These are phyloP conservation scores for Crithidia acanthocephali DNA, from an alignment of 208 protist species.

Conservation along the genomic window DNA sequence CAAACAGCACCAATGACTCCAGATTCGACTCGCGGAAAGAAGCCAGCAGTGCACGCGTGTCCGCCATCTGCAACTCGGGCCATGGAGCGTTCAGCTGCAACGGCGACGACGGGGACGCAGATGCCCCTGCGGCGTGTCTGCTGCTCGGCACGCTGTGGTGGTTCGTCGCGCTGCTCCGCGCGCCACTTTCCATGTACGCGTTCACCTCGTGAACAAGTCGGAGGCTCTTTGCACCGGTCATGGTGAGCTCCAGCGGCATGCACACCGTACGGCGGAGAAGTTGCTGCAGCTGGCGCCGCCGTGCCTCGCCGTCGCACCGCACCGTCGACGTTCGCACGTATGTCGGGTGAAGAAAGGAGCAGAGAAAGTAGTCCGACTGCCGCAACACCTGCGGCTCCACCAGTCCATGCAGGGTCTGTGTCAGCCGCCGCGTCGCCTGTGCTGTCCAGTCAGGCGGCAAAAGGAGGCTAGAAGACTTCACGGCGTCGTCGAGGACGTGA, in stretches of 20 bases:
- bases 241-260: conserved; percentile 76
- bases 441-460: conserved; percentile 36
- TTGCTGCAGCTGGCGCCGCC: conserved; percentile 5
- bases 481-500: conserved; percentile 14
- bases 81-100: conserved; percentile 21
- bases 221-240: conserved; percentile 53
- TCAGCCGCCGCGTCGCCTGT: conserved; percentile 30
- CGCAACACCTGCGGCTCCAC: conserved; percentile 35
- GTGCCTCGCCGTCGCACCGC: conserved; percentile 2
- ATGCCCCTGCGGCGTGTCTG: not conserved
- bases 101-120: not conserved
- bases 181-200: conserved; percentile 2
- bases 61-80: conserved; percentile 25
- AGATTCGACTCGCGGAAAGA: conserved; percentile 33
- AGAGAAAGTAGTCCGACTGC: conserved; percentile 66
- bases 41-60: conserved; percentile 23
- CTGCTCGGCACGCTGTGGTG: not conserved
- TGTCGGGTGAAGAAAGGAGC: conserved; percentile 78
- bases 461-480: conserved; percentile 11
- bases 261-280: conserved; percentile 42
- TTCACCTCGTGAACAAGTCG: conserved; percentile 41
- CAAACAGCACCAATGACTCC: conserved; percentile 52
- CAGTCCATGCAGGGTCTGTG: conserved; percentile 45
- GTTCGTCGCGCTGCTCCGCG: not conserved
- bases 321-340: conserved; percentile 36